Evolutionary conservation across 257 asterid genomes (phyloP).

Genomic region (Lithospermum erythrorhizon): DNA sequence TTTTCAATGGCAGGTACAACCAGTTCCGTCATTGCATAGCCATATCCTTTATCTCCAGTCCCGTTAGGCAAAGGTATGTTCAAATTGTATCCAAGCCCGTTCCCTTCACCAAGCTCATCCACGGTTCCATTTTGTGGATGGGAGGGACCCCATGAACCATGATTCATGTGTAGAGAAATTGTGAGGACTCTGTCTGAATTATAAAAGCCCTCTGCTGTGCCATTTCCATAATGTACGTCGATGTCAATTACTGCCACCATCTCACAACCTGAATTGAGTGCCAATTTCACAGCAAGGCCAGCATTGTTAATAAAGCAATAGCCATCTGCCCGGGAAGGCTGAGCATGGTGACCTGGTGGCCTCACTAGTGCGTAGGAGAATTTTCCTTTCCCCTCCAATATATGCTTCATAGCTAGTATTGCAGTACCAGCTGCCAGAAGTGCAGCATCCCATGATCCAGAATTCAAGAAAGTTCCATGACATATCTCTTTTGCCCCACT

Average conservation of each 20-base stretch:
- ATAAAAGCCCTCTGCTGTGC: slow-evolving; percentile 87
- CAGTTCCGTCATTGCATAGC: slow-evolving; percentile 42
- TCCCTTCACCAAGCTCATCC: slow-evolving; percentile 75
- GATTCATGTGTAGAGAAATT: slow-evolving; percentile 86
- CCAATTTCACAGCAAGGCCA: slow-evolving; percentile 58
- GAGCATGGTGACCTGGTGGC: slow-evolving; percentile 98
- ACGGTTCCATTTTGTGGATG: slow-evolving; percentile 75
- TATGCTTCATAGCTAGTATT: slow-evolving; percentile 68
- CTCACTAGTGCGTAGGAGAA: slow-evolving; percentile 68
- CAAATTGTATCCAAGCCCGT: slow-evolving; percentile 75
- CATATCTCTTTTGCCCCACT: slow-evolving; percentile 35
- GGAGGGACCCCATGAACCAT: slow-evolving; percentile 97
- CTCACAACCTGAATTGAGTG: slow-evolving; percentile 39
- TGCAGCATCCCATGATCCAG: slow-evolving; percentile 82
- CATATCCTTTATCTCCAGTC: slow-evolving; percentile 71
- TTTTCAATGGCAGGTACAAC: slow-evolving; percentile 57
- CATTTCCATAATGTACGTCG: slow-evolving; percentile 91
- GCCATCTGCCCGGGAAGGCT: slow-evolving; percentile 81
- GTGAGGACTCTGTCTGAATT: slow-evolving; percentile 59
- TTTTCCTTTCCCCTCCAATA: slow-evolving; percentile 46
- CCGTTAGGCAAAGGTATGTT: slow-evolving; percentile 90
- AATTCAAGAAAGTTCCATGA: slow-evolving; percentile 69
- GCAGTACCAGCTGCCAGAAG: slow-evolving; percentile 88
- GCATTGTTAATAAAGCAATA: slow-evolving; percentile 89
- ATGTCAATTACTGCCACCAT: slow-evolving; percentile 67